Evolutionary conservation across 108 stramenopile species (phyloP).

Genomic region (Cyclotella baltica): DNA sequence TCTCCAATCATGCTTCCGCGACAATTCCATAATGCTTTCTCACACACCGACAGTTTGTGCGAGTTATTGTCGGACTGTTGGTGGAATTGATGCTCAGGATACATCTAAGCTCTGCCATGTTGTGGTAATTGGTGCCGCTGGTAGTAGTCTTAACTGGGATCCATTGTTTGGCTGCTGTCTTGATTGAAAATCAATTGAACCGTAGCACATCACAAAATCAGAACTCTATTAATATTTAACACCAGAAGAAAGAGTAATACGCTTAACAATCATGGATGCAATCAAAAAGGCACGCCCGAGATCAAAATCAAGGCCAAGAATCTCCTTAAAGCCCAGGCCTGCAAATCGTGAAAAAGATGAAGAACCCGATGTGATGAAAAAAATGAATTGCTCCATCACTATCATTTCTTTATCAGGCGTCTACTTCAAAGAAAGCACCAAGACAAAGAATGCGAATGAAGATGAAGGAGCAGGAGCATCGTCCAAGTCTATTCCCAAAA

Average conservation of each 20-base stretch:
- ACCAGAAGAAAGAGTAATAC: too few species aligned
- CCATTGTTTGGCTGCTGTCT: too few species aligned
- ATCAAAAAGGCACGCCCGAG: background rate
- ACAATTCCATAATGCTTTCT: background rate
- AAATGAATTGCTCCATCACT: conserved; percentile 20
- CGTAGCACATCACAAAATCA: too few species aligned
- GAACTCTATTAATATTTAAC: too few species aligned
- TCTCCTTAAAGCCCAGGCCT: background rate
- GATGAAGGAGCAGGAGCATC: background rate
- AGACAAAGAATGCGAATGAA: background rate
- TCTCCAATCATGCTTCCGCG: background rate
- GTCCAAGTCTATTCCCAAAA: background rate
- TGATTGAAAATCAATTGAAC: too few species aligned
- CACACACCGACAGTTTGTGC: background rate
- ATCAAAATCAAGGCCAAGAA: background rate
- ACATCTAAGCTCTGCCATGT: background rate
- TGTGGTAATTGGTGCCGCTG: background rate
- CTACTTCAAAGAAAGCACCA: conserved; percentile 15
- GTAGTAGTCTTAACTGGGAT: too few species aligned
- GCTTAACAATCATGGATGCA: too few species aligned
- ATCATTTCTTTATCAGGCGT: conserved; percentile 23
- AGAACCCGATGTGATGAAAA: background rate
- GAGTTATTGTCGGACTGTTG: background rate
- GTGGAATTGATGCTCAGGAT: background rate
- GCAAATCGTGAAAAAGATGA: background rate